Conservation (phyloP, 768 basidiomycete species). For the Exidia glandulosa region DNA sequence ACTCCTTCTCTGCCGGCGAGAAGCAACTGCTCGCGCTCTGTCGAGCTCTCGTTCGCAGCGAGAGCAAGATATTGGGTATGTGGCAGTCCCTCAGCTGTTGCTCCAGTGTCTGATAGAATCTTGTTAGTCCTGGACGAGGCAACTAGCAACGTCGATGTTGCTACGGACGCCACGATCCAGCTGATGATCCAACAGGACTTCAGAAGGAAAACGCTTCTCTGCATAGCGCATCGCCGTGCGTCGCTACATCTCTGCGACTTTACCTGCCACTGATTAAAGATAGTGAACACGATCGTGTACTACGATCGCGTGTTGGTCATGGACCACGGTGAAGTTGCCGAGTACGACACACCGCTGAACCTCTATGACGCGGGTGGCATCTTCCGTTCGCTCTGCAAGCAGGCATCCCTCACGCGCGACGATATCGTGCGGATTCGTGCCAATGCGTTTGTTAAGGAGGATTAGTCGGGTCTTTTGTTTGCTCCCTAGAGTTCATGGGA, state of each 20-base stretch:
- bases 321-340: conserved; percentile 53
- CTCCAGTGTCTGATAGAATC: no score
- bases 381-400: conserved; percentile 62
- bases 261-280: no score
- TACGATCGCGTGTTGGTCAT: conserved; percentile 66
- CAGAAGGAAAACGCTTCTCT: conserved; percentile 37
- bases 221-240: conserved; percentile 46
- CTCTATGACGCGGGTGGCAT: conserved; percentile 51
- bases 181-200: conserved; percentile 55
- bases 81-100: no score
- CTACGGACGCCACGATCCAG: conserved; percentile 52
- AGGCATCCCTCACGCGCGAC: conserved; percentile 42
- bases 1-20: conserved; percentile 58
- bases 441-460: no score
- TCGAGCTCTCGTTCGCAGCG: conserved; percentile 48
- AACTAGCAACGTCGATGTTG: conserved; percentile 48
- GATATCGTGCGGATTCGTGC: no score
- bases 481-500: no score
- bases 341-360: conserved; percentile 62
- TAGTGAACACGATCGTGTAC: conserved; percentile 52
- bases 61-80: no score
- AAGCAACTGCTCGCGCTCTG: conserved; percentile 52
- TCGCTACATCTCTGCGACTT: no score
- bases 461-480: no score
- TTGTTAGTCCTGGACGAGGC: conserved; percentile 50